These are phyloP conservation scores for Pterocarpus macrocarpus DNA, from an alignment of 306 rosid genomes.

Conservation along the genomic window DNA sequence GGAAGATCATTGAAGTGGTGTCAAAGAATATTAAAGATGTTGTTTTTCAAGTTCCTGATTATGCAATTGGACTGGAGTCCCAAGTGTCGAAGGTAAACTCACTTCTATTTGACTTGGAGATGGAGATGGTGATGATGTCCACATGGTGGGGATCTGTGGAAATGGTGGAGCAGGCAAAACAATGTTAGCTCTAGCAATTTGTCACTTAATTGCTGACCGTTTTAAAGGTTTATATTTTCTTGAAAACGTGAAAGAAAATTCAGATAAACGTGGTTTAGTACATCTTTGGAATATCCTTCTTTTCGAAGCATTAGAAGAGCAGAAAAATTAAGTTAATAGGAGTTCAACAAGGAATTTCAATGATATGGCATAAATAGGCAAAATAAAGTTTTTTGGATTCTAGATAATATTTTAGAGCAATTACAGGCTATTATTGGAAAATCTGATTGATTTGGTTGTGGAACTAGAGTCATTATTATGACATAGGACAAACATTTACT, in stretches of 20 bases:
- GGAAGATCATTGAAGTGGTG: not conserved
- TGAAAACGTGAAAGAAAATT: not conserved
- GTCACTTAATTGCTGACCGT: not conserved
- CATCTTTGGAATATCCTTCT: not conserved
- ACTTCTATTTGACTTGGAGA: not conserved
- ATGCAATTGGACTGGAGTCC: not conserved
- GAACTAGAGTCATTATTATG: conserved; percentile 41
- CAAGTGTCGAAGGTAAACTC: not conserved
- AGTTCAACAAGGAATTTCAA: not conserved
- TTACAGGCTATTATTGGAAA: not conserved
- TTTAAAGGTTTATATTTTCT: not conserved
- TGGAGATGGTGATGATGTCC: not conserved
- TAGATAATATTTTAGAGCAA: not conserved
- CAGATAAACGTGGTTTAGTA: not conserved
- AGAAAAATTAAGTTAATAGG: no score
- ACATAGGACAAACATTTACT: conserved; percentile 43
- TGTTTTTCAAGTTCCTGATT: not conserved
- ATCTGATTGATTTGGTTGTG: not conserved
- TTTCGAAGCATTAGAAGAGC: no score
- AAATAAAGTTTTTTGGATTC: not conserved
- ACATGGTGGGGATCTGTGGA: not conserved
- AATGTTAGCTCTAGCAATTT: not conserved
- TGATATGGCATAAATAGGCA: not conserved
- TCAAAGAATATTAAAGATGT: not conserved
- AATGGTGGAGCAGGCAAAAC: not conserved